Evolutionary conservation across 2,329 filamentous ascomycete genomes (phyloP), one percentile per base, ranked within the genome.

Genomic region (Alternaria infectoria): DNA sequence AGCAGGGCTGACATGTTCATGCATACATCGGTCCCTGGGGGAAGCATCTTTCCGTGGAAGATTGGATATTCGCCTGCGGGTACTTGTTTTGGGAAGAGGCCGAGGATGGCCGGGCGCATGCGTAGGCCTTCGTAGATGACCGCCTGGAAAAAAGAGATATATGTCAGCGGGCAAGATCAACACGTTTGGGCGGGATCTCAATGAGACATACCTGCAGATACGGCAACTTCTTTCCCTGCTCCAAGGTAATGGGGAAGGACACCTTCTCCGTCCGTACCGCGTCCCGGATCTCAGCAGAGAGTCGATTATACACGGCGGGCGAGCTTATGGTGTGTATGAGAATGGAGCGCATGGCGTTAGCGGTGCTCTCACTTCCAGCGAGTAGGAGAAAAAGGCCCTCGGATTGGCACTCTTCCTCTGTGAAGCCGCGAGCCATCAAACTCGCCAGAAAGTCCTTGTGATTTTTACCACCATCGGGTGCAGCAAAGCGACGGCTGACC

Each of bases 61-160:
- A 21, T 21, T 30, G 25, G 43, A n/a, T 26, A 50, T 28, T 32
- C 54, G 17, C 26, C 15, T 6, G 57, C 46, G 2, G 64, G 64
- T 12, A 68, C 66, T 7, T 40, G 30, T 21, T 62, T 61, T 6
- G 50, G 55, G 21, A 46, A 51, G 7, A 56, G 47, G 11, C 56
- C 63, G 5, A 57, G 40, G 3, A 61, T 44, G 6, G 67, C 63
- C 17, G 67, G 63, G 11, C 45, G 61, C 25, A 69, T 67, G 21
- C 81, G 74, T 0, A 83, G 65, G 6, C 78, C 80, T 54, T 71
- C 69, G 21, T 59, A 59, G 49, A 71, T 59, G 13, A 61, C 49
- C 11, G 65, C 69, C 54, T 54, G 36, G 36, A 40, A 25, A 3
- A n/a, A 13, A n/a, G 26, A 17, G 10, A 17, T 13, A 36, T 32